Base-by-base conservation (phyloP, 75 land plant genomes). In the Sequoia sempervirens region DNA sequence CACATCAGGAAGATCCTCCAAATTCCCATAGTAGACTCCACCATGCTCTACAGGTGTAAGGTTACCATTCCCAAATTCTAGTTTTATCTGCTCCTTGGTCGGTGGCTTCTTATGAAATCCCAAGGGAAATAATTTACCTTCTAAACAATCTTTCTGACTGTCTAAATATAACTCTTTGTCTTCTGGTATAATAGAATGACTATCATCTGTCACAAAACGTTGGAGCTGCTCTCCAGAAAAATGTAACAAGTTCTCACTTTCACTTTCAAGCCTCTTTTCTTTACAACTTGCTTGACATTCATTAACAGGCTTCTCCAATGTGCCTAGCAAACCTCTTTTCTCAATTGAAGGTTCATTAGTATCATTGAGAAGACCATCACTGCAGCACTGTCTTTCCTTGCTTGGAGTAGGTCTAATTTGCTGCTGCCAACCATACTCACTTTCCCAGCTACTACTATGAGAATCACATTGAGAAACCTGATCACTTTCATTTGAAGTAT, bases 71-170 rank as follows among this genome's bases (percentile, higher is more conserved):
- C 37, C 80, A 81, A 82, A 73, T 32, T 40, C 83, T n/a, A 53
- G 78, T 58, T 86, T 75, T 10, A 84, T 80, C 74, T 84, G 87
- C 26, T 87, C 88, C 83, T 82, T 85, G 6, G 82, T 85, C 3
- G 97, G 97, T 1, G 96, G 91, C 76, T 87, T 85, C 81, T 50
- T 87, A 83, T 75, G 82, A 76, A 92, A 86, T 14, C 58, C 86
- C 87, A 90, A 82, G 26, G 83, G 79, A 80, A 75, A 54, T 36
- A 46, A 80, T 2, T 26, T 26, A 64, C 37, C 37, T 53, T 88
- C 82, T 15, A 28, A 17, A n/a, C 41, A 30, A 61, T 43, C 80
- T 83, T 46, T 70, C 40, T 46, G 50, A 87, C 18, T 85, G 17
- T 72, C 13, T 38, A 23, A 53, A 38, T 86, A 36, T 72, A 82